Conservation (phyloP, 140 eudicot species). For the Cichorium intybus region DNA sequence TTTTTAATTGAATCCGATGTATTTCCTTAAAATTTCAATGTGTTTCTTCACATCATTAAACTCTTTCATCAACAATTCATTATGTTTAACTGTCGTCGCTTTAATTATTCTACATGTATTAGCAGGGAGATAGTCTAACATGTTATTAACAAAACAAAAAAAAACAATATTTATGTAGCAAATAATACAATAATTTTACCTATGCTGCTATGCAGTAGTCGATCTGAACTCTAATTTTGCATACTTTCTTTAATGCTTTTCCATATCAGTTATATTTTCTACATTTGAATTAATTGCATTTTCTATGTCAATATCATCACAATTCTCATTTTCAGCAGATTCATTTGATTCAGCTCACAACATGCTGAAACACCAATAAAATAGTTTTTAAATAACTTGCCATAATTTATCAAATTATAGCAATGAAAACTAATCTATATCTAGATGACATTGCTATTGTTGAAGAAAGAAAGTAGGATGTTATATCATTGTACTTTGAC, state of each 20-base stretch:
- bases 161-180: too few relatives aligned
- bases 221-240: constrained; percentile 59
- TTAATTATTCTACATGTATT: constrained; percentile 39
- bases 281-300: too few relatives aligned
- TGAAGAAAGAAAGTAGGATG: too few relatives aligned
- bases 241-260: constrained; percentile 56
- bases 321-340: background rate
- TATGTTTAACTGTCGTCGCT: constrained; percentile 40
- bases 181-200: too few relatives aligned
- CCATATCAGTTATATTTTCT: too few relatives aligned
- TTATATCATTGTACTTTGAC: too few relatives aligned
- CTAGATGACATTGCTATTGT: too few relatives aligned
- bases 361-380: constrained; percentile 53
- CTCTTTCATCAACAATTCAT: constrained; percentile 49
- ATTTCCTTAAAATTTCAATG: constrained; percentile 41
- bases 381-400: background rate
- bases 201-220: too few relatives aligned
- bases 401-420: too few relatives aligned
- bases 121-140: too few relatives aligned
- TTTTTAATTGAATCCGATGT: constrained; percentile 50
- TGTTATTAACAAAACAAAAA: too few relatives aligned
- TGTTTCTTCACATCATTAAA: constrained; percentile 49
- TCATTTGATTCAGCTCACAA: constrained; percentile 41
- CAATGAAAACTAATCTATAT: too few relatives aligned
- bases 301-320: background rate